Percentiles rank a stretch among this genome's conserved stretches.
These are phyloP conservation scores for Neonectria ditissima DNA, from an alignment of 2,329 filamentous ascomycete species.

Conservation along the genomic window DNA sequence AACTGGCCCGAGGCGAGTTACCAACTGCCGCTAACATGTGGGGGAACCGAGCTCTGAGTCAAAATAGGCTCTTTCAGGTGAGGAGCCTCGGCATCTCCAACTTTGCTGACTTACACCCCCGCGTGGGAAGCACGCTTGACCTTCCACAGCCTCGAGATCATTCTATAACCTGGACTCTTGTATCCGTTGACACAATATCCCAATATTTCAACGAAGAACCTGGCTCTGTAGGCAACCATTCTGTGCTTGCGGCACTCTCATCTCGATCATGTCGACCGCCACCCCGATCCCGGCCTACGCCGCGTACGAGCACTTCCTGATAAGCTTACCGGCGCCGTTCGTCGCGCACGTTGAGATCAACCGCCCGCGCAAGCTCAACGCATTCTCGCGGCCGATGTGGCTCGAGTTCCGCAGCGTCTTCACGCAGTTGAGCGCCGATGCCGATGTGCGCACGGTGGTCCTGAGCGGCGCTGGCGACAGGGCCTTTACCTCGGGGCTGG, in stretches of 20 bases:
- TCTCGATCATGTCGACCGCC: conserved; percentile 38
- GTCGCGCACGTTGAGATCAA: conserved; percentile 95
- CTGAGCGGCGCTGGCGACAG: conserved; percentile 84
- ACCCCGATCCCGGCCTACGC: conserved; percentile 54
- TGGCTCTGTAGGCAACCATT: too few species aligned
- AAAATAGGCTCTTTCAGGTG: conserved; percentile 22
- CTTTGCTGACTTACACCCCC: conserved; percentile 14
- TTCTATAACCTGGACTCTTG: neutral
- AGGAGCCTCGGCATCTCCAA: conserved; percentile 44
- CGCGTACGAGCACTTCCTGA: conserved; percentile 75
- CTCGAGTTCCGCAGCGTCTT: conserved; percentile 81
- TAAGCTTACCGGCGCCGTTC: conserved; percentile 77
- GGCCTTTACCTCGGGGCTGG: conserved; percentile 88
- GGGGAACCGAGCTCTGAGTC: conserved; percentile 21
- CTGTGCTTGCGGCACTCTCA: neutral
- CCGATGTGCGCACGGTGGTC: conserved; percentile 80
- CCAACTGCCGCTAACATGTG: conserved; percentile 5
- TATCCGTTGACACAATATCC: neutral
- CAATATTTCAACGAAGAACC: neutral
- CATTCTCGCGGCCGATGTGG: conserved; percentile 90
- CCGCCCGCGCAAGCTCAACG: conserved; percentile 86
- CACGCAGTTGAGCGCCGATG: conserved; percentile 75
- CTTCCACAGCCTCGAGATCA: neutral
- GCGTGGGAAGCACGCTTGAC: conserved; percentile 3
- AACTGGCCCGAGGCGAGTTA: neutral